Evolutionary conservation across 495 filamentous ascomycete species (phyloP).

Genomic region (Aspergillus bridgeri): DNA sequence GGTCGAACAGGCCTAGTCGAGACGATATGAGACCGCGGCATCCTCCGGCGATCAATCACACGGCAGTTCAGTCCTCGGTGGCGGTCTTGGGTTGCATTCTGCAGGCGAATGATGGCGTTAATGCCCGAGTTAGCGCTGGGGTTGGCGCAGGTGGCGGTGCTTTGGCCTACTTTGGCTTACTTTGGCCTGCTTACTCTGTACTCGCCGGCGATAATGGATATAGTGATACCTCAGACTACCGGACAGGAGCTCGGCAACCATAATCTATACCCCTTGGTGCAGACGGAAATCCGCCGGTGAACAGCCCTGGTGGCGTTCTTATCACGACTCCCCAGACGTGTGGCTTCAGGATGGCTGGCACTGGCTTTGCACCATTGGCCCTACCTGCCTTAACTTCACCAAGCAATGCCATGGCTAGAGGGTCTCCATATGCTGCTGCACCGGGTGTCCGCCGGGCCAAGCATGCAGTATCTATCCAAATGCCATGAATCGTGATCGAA

Average conservation of each 20-base stretch:
- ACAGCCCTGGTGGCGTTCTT: not conserved
- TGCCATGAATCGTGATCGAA: not conserved
- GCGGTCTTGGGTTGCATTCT: conserved; percentile 17
- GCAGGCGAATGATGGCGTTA: not conserved
- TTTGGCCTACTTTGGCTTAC: no score
- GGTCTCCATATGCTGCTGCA: not conserved
- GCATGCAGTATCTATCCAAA: not conserved
- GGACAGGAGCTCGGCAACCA: no score
- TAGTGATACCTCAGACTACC: no score
- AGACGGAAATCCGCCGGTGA: not conserved
- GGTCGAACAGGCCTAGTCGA: not conserved
- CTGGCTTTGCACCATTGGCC: no score
- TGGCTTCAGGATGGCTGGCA: no score
- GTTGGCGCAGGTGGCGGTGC: not conserved
- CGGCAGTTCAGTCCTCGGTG: not conserved
- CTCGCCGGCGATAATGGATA: not conserved
- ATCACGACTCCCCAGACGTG: not conserved
- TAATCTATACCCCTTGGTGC: no score
- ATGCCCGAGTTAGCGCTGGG: not conserved
- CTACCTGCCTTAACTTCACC: not conserved
- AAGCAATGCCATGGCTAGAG: not conserved
- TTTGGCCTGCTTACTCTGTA: no score
- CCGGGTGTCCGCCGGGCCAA: conserved; percentile 29
- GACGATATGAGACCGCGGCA: not conserved
- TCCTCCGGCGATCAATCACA: not conserved